Conservation (phyloP, 345 rosid genomes). For the Corymbia maculata region DNA sequence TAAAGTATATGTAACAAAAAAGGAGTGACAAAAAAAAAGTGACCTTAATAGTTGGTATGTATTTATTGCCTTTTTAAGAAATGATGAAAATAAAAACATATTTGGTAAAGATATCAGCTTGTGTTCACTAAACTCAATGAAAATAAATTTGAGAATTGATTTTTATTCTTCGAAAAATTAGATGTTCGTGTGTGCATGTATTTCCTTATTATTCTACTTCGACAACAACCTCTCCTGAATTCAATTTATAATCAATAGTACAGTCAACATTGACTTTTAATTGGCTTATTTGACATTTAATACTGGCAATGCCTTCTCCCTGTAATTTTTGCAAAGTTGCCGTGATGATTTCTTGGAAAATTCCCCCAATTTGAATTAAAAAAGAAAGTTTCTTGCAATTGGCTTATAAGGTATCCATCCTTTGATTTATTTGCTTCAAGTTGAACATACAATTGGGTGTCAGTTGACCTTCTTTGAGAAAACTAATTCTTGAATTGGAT, state of each 20-base stretch:
- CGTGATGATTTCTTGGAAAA: background rate
- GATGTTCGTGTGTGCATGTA: background rate
- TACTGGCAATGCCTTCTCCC: background rate
- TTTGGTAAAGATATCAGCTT: no score
- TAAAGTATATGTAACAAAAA: background rate
- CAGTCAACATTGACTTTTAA: background rate
- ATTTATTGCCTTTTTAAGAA: no score
- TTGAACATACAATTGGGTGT: no score
- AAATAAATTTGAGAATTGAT: background rate
- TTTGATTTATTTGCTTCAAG: no score
- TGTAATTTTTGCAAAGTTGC: background rate
- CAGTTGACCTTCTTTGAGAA: no score
- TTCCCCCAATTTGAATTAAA: background rate
- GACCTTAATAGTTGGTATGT: rapidly evolving
- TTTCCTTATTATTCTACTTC: background rate
- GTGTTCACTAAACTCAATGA: no score
- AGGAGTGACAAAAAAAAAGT: no score
- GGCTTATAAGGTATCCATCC: background rate
- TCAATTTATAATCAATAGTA: background rate
- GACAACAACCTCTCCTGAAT: background rate
- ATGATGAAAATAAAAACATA: no score
- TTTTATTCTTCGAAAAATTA: background rate
- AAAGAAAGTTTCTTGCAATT: background rate
- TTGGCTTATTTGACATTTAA: background rate
- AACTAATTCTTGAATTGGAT: no score